Conservation (phyloP, 1,284 basidiomycete species). For the Phylloporus gajari region DNA sequence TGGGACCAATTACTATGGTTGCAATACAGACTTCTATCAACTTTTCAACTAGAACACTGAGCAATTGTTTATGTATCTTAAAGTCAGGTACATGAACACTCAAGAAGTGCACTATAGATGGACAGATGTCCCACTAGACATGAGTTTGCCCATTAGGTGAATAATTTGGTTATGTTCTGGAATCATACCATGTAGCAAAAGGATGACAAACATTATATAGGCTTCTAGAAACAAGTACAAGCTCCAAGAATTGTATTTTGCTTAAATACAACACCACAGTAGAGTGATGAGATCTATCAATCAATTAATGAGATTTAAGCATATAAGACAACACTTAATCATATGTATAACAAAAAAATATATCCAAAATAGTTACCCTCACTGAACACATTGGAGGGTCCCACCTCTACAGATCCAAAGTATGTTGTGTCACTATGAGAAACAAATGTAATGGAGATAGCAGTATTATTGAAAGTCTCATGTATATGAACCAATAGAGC, state of each 20-base stretch:
- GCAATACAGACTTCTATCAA: conserved; percentile 71
- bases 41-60: conserved; percentile 96
- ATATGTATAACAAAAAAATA: too few species aligned
- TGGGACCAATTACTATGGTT: conserved; percentile 28
- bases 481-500: too few species aligned
- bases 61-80: conserved; percentile 87
- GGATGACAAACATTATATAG: conserved; percentile 71
- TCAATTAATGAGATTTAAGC: too few species aligned
- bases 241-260: conserved; percentile 82
- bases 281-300: too few species aligned
- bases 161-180: conserved; percentile 90
- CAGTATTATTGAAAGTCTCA: too few species aligned
- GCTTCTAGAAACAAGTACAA: conserved; percentile 79
- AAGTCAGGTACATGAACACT: conserved; percentile 79
- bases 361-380: too few species aligned
- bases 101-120: conserved; percentile 67
- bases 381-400: too few species aligned
- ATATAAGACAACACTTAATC: too few species aligned
- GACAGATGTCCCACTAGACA: neutral
- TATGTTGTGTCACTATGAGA: too few species aligned
- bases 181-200: conserved; percentile 86
- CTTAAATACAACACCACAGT: too few species aligned
- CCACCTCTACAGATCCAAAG: too few species aligned
- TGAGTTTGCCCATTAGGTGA: conserved; percentile 57
- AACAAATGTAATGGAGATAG: too few species aligned